Base-by-base conservation (phyloP, 140 eudicot genomes). In the Ambrosia hybrid region DNA sequence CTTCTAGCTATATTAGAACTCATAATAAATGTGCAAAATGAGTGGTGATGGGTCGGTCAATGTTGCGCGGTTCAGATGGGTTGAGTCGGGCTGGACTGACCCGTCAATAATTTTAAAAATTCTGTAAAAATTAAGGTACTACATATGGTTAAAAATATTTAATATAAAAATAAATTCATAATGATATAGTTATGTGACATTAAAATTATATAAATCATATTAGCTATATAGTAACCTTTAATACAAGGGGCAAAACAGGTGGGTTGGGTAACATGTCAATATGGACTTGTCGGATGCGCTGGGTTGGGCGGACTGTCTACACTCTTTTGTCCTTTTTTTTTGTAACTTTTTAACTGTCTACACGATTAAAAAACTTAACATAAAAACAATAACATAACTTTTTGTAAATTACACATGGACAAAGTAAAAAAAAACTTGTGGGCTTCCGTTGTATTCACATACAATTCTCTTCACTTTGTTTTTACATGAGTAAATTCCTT, bases 401-500 rank as follows among this genome's bases (percentile, higher is more conserved):
- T 7, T 34, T 11, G 5, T 16, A 1, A 16, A 16, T 56, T 15
- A 56, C 17, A 56, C 61, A 56, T 6, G 61, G 10, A 43, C 15
- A 61, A 61, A 61, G 48, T 12, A 0, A 1, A 61, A 61, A 61
- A 61, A 61, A 36, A 0, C 11, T 8, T 5, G 37, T 13, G 48
- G 10, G 12, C 43, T 60, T 60, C 15, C 9, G 9, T 2, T 12
- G 17, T 30, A 21, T 60, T 34, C n/a, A 30, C 17, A 33, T 14
- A 11, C 2, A 60, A 11, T 45, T 33, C 65, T 33, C 16, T 60
- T 60, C 39, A 60, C 21, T 33, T 30, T 33, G 66, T 11, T 11
- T 60, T 60, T 30, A 60, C 66, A 60, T 60, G 15, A 58, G 26
- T 58, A 58, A 60, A 33, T 60, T 43, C 17, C 41, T 33, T 33